phyloP scores from a whole-genome alignment of 78 protist genomes.

The Mastigamoeba balamuthi region DNA sequence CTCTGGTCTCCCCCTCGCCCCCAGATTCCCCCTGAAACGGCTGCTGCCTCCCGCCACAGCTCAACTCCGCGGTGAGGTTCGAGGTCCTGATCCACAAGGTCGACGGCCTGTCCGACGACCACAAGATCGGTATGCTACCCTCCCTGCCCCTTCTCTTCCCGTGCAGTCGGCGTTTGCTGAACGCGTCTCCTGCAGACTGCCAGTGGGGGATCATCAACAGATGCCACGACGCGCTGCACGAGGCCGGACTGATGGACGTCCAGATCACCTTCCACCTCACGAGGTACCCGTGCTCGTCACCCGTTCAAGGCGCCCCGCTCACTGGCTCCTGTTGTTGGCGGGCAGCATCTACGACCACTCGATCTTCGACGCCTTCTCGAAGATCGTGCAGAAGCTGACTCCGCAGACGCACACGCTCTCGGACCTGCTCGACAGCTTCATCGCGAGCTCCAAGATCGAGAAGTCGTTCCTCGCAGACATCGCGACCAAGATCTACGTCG shows the following conservation, averaged over 20 bases:
- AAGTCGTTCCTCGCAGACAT: conserved; percentile 93
- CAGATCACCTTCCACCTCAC: conserved; percentile 83
- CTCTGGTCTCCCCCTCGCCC: neutral
- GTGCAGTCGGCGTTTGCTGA: too few species aligned
- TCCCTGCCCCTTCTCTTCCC: neutral
- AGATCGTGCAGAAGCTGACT: conserved; percentile 89
- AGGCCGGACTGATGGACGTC: conserved; percentile 12
- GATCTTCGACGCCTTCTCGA: conserved; percentile 90
- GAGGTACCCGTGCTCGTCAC: neutral
- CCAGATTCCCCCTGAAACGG: neutral
- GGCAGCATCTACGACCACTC: conserved; percentile 87
- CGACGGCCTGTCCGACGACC: conserved; percentile 81
- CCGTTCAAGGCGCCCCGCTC: neutral
- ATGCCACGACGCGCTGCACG: neutral
- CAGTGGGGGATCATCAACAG: neutral
- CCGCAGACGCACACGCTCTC: conserved; percentile 87
- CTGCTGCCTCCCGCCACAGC: neutral
- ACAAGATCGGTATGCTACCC: conserved; percentile 42
- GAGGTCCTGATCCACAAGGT: conserved; percentile 94
- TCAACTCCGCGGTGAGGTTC: conserved; percentile 67
- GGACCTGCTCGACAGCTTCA: conserved; percentile 73
- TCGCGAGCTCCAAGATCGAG: conserved; percentile 75
- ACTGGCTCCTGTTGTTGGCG: neutral
- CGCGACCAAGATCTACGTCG: conserved; percentile 86
- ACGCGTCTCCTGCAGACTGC: neutral